These are phyloP conservation scores for Hordeum vulgare DNA, from an alignment of 176 grass and related monocot genomes.

Conservation along the genomic window DNA sequence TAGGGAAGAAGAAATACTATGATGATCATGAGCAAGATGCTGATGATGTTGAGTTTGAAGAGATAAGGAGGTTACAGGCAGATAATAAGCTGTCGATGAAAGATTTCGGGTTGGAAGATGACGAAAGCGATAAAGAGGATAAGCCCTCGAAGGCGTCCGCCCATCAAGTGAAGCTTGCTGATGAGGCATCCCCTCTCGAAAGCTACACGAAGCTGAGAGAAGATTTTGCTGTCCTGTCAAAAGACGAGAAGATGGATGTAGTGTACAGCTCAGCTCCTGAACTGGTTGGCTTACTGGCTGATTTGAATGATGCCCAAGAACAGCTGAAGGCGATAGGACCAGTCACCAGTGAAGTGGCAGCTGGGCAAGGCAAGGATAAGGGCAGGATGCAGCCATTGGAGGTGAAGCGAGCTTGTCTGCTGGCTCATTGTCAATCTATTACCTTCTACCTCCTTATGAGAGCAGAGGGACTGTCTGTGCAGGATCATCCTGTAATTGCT, in stretches of 20 bases:
- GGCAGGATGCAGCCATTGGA: slow-evolving; percentile 48
- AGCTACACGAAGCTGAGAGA: slow-evolving; percentile 46
- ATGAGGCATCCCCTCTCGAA: slow-evolving; percentile 22
- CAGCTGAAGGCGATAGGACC: slow-evolving; percentile 51
- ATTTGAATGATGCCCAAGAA: slow-evolving; percentile 66
- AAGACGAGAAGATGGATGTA: slow-evolving; percentile 61
- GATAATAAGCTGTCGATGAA: slow-evolving; percentile 57
- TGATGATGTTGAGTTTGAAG: slow-evolving; percentile 55
- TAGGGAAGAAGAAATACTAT: slow-evolving; percentile 58
- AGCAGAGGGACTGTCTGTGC: slow-evolving; percentile 70
- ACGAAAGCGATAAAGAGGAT: slow-evolving; percentile 46
- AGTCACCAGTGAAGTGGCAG: slow-evolving; percentile 27
- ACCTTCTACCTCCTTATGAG: slow-evolving; percentile 95
- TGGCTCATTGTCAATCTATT: slow-evolving; percentile 85
- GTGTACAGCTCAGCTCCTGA: slow-evolving; percentile 71
- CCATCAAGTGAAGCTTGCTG: slow-evolving; percentile 19
- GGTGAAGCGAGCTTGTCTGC: slow-evolving; percentile 64
- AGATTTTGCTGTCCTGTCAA: slow-evolving; percentile 45
- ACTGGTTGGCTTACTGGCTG: slow-evolving; percentile 75
- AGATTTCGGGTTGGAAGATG: slow-evolving; percentile 76
- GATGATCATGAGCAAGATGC: slow-evolving; percentile 43
- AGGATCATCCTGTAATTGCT: slow-evolving; percentile 88
- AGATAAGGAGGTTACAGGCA: slow-evolving; percentile 45
- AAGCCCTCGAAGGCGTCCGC: slow-evolving; percentile 32
- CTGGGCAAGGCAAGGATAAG: slow-evolving; percentile 31